phyloP scores from a whole-genome alignment of 164 flowering plant species.

The Houttuynia cordata region DNA sequence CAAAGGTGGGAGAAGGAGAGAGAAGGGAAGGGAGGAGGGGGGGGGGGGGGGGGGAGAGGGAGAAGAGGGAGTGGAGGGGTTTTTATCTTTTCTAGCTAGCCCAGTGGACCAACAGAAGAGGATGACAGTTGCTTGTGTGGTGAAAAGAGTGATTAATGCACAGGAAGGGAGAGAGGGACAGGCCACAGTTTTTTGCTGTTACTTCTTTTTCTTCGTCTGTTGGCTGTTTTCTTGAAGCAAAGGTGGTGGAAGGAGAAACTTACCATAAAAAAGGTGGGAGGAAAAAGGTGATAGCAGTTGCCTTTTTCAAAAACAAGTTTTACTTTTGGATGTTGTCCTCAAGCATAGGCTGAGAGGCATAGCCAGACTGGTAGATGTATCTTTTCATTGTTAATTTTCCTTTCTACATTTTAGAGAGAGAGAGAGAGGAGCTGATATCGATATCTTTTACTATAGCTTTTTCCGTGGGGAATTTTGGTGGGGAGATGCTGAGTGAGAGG shows the following conservation, averaged over 20 bases:
- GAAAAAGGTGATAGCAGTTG: neutral
- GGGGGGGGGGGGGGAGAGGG: neutral
- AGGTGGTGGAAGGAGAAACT: neutral
- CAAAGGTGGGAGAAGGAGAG: neutral
- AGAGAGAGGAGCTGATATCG: neutral
- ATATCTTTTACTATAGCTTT: neutral
- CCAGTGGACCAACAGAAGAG: constrained; percentile 5
- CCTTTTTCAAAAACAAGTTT: neutral
- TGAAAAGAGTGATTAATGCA: constrained; percentile 6
- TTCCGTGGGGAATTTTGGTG: neutral
- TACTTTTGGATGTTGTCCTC: constrained; percentile 1
- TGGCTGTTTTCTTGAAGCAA: neutral
- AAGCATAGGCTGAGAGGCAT: too few species aligned
- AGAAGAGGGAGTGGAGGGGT: neutral
- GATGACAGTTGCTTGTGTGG: constrained; percentile 4
- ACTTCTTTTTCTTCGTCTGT: neutral
- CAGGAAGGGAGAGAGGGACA: neutral
- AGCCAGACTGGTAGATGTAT: neutral
- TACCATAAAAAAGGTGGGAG: neutral
- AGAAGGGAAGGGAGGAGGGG: neutral
- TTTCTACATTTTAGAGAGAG: neutral
- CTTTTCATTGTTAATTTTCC: neutral
- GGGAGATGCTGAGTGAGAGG: neutral
- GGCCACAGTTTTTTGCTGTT: neutral
- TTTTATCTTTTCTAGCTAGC: constrained; percentile 8